A percentile compares a stretch with the other conserved stretches of the same genome.
Evolutionary conservation across 371 early-diverging fungal genomes (phyloP).

Genomic region (Mycotypha africana): DNA sequence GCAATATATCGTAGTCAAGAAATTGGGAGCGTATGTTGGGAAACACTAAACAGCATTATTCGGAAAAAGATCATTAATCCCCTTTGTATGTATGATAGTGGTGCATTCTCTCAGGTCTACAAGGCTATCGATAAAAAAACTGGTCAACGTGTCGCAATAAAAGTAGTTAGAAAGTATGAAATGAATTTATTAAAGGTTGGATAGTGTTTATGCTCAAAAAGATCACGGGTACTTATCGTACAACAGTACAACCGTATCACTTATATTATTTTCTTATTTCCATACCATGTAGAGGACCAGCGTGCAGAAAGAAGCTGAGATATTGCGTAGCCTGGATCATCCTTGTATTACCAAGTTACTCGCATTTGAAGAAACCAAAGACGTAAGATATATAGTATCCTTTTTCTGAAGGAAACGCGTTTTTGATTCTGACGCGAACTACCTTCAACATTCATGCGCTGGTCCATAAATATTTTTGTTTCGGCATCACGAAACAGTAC

Average conservation of each 20-base stretch:
- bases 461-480: too few relatives aligned
- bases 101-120: conserved; percentile 84
- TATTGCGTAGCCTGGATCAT: conserved; percentile 79
- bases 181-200: conserved; percentile 53
- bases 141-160: conserved; percentile 71
- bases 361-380: conserved; percentile 59
- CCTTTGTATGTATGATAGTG: conserved; percentile 36
- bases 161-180: conserved; percentile 70
- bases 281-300: conserved; percentile 68
- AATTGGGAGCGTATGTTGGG: conserved; percentile 65
- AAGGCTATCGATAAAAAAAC: conserved; percentile 54
- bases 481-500: too few relatives aligned
- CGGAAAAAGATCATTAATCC: background rate
- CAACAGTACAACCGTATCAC: background rate
- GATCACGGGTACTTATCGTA: background rate
- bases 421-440: too few relatives aligned
- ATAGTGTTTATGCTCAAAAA: conserved; percentile 2
- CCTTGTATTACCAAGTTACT: conserved; percentile 73
- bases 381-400: conserved; percentile 51
- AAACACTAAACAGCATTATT: background rate
- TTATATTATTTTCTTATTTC: too few relatives aligned
- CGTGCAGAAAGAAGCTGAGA: conserved; percentile 82
- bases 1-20: conserved; percentile 43
- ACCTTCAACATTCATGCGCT: too few relatives aligned
- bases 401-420: too few relatives aligned